A percentile compares a stretch with the other conserved stretches of the same genome.
phyloP scores from a whole-genome alignment of 768 basidiomycete species.

The Hortiboletus campestris region DNA sequence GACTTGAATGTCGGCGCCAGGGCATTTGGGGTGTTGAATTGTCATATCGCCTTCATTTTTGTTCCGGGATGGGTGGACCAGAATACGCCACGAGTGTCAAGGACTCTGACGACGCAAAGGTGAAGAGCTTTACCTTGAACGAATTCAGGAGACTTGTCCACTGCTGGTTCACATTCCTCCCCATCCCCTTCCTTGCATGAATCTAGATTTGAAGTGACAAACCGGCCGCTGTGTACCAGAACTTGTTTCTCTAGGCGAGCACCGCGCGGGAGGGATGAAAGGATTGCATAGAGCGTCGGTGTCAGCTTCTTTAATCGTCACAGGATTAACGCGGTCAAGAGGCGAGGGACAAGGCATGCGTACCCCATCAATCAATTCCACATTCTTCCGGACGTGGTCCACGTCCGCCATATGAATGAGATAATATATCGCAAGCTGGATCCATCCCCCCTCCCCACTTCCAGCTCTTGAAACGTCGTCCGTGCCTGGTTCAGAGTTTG shows the following conservation, averaged over 20 bases:
- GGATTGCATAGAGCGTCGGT: conserved; percentile 56
- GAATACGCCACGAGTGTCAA: neutral
- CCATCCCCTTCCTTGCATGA: conserved; percentile 24
- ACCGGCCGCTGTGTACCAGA: conserved; percentile 65
- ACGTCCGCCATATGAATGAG: conserved; percentile 44
- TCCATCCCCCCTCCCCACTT: conserved; percentile 43
- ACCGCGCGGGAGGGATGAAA: conserved; percentile 66
- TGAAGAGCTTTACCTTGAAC: conserved; percentile 37
- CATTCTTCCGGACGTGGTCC: conserved; percentile 39
- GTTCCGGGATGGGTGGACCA: neutral
- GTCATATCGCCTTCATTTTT: conserved; percentile 15
- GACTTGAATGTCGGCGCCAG: conserved; percentile 17
- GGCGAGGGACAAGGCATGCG: neutral
- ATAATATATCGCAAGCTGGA: conserved; percentile 74
- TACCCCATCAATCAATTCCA: conserved; percentile 27
- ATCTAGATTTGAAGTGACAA: conserved; percentile 33
- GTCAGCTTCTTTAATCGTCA: conserved; percentile 14
- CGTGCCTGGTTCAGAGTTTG: conserved; percentile 13
- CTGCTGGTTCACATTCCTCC: conserved; percentile 40
- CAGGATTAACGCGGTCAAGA: neutral
- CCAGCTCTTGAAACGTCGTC: conserved; percentile 31
- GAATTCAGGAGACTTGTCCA: conserved; percentile 38
- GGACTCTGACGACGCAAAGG: neutral
- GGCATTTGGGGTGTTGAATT: conserved; percentile 2
- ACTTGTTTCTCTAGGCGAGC: conserved; percentile 79